These are phyloP conservation scores for Cladosporium halotolerans DNA, from an alignment of 2,329 filamentous ascomycete genomes.

Conservation along the genomic window DNA sequence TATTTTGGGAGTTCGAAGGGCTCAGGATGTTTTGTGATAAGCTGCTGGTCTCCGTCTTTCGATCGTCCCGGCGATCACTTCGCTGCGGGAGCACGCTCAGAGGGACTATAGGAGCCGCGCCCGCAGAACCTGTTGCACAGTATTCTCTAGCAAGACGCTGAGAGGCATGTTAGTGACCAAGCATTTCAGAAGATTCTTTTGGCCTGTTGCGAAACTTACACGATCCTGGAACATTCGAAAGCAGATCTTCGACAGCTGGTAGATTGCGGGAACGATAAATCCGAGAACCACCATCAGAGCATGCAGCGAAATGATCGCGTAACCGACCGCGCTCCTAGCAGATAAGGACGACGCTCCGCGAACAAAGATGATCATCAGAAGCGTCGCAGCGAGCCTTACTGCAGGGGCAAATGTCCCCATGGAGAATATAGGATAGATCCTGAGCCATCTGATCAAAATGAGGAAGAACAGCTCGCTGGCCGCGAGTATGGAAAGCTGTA, in stretches of 20 bases:
- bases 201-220: too few relatives aligned
- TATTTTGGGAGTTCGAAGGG: too few relatives aligned
- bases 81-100: too few relatives aligned
- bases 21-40: too few relatives aligned
- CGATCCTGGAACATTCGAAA: too few relatives aligned
- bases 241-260: neutral
- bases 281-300: neutral
- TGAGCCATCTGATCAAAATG: slow-evolving; percentile 1
- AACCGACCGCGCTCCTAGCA: neutral
- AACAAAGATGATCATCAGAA: slow-evolving; percentile 1
- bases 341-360: neutral
- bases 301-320: neutral
- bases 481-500: slow-evolving; percentile 1
- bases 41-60: too few relatives aligned
- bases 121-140: too few relatives aligned
- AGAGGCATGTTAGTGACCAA: too few relatives aligned
- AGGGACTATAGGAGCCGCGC: too few relatives aligned
- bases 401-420: neutral
- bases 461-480: neutral
- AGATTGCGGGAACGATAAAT: neutral
- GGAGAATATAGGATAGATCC: neutral
- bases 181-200: too few relatives aligned
- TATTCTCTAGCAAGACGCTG: too few relatives aligned
- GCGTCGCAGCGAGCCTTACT: neutral
- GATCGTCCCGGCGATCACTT: too few relatives aligned